A percentile compares a stretch with the other conserved stretches of the same genome.
These are phyloP conservation scores for Solanum hybrid DNA, from an alignment of 305 asterid species.

Conservation along the genomic window DNA sequence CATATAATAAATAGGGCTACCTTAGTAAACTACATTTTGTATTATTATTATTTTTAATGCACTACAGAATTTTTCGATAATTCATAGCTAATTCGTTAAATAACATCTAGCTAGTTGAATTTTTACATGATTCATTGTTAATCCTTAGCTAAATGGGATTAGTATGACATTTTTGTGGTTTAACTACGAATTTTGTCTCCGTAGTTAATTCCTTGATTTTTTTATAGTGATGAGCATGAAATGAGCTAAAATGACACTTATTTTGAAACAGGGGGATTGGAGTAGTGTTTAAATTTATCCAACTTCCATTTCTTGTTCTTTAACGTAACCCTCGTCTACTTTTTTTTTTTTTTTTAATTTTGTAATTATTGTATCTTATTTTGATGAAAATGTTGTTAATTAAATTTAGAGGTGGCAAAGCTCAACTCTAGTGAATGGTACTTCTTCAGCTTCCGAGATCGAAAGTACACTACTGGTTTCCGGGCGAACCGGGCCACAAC, in stretches of 20 bases:
- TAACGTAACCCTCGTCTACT: not conserved
- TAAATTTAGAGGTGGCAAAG: conserved; percentile 56
- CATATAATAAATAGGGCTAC: not conserved
- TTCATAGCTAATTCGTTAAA: not conserved
- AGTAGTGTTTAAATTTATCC: not conserved
- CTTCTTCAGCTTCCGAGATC: conserved; percentile 81
- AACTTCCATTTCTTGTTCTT: not conserved
- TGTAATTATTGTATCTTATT: not conserved
- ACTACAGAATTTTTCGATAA: no score
- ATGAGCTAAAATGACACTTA: not conserved
- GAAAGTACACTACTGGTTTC: conserved; percentile 68
- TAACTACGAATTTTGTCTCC: not conserved
- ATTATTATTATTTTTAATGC: not conserved
- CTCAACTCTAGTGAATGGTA: conserved; percentile 79
- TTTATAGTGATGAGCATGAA: not conserved
- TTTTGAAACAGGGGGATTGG: not conserved
- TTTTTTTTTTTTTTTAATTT: not conserved
- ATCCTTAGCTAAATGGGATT: not conserved
- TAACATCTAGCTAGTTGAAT: no score
- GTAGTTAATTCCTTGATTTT: no score
- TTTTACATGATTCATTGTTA: not conserved
- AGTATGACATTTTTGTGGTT: not conserved
- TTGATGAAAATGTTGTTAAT: not conserved
- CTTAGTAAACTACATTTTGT: not conserved
- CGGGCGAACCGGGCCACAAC: conserved; percentile 67